phyloP scores from a whole-genome alignment of 2,329 filamentous ascomycete species.

The Stachybotrys chlorohalonatus region DNA sequence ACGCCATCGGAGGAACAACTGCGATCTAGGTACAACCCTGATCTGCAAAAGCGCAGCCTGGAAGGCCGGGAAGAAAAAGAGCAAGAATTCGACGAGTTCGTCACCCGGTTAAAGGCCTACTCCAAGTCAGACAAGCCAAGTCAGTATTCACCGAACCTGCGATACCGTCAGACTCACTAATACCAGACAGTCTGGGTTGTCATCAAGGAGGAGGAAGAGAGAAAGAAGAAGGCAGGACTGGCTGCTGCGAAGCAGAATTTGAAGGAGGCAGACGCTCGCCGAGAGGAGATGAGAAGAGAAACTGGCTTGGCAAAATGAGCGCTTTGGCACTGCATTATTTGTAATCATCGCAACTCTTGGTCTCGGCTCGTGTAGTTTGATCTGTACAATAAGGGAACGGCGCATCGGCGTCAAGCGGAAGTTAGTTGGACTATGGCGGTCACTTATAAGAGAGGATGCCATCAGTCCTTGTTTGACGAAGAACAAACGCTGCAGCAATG shows the following conservation, averaged over 20 bases:
- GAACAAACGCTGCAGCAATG: no score
- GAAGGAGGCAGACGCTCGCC: conserved; percentile 31
- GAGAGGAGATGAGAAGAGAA: conserved; percentile 40
- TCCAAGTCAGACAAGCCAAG: conserved; percentile 88
- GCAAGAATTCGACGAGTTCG: conserved; percentile 85
- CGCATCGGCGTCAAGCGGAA: not conserved
- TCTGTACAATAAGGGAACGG: not conserved
- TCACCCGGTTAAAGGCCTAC: conserved; percentile 74
- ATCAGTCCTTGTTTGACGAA: no score
- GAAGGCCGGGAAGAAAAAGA: conserved; percentile 67
- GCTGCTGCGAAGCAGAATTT: conserved; percentile 25
- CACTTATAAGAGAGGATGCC: not conserved
- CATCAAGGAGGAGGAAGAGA: conserved; percentile 38
- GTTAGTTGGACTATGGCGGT: not conserved
- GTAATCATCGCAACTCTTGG: not conserved
- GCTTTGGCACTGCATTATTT: not conserved
- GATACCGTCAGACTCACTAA: conserved; percentile 4
- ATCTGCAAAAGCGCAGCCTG: conserved; percentile 82
- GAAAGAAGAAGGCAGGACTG: conserved; percentile 26
- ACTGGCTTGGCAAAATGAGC: conserved; percentile 30
- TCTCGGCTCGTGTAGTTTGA: not conserved
- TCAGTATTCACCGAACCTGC: conserved; percentile 33
- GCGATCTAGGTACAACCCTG: conserved; percentile 85
- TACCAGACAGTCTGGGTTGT: conserved; percentile 37
- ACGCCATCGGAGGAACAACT: conserved; percentile 86